These are phyloP conservation scores for Collybia mongolica DNA, from an alignment of 768 basidiomycete species.

Conservation along the genomic window DNA sequence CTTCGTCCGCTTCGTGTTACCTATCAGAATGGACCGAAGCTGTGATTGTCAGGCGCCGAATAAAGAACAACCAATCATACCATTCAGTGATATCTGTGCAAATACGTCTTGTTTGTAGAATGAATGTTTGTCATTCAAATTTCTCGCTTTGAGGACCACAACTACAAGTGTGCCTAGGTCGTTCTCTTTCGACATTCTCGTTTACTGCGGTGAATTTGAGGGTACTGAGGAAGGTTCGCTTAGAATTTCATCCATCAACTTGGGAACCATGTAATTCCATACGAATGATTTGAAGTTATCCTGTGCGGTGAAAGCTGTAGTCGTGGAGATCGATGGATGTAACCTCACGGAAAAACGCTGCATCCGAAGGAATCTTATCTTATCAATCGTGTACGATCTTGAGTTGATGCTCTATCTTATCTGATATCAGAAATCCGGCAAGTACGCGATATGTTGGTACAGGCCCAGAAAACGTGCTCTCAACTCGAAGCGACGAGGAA, in stretches of 20 bases:
- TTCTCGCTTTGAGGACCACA: constrained; percentile 81
- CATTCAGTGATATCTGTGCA: constrained; percentile 60
- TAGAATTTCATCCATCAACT: neutral
- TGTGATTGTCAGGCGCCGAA: neutral
- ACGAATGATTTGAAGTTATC: no score
- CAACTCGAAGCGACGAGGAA: no score
- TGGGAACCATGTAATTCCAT: neutral
- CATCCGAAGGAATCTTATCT: neutral
- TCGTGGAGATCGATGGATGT: constrained; percentile 1
- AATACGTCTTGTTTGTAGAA: constrained; percentile 94
- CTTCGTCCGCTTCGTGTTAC: constrained; percentile 64
- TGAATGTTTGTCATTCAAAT: constrained; percentile 78
- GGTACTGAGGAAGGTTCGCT: neutral
- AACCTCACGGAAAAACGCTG: no score
- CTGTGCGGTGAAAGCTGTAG: no score
- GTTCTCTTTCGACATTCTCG: constrained; percentile 31
- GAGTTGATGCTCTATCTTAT: neutral
- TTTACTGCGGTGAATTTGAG: neutral
- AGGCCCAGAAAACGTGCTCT: neutral
- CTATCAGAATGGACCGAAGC: constrained; percentile 23
- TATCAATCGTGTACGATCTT: neutral
- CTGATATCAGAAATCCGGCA: constrained; percentile 1
- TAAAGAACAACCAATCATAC: constrained; percentile 20
- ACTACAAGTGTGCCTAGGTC: constrained; percentile 83
- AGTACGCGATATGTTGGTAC: no score